Conservation (phyloP, 2,329 filamentous ascomycete genomes). For the Alternaria sp. region DNA sequence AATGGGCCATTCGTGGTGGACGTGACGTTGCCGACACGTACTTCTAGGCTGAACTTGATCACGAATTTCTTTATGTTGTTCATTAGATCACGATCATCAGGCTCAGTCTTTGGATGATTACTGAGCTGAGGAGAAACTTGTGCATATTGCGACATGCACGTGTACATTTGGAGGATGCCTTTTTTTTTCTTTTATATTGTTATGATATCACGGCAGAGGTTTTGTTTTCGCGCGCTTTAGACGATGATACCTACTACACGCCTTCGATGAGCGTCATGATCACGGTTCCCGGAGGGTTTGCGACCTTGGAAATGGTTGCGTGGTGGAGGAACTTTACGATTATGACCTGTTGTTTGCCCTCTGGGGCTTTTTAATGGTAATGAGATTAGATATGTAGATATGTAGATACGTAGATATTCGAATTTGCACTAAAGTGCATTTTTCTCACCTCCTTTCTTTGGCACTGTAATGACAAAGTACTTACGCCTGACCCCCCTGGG, state of each 20-base stretch:
- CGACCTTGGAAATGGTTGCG: background rate
- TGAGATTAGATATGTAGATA: constrained; percentile 1
- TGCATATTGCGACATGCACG: background rate
- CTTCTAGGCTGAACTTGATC: constrained; percentile 29
- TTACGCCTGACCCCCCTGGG: too few relatives aligned
- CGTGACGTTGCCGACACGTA: constrained; percentile 47
- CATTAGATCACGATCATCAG: constrained; percentile 2
- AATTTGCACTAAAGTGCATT: background rate
- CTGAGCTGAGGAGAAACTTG: background rate
- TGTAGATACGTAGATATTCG: background rate
- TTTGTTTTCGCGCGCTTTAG: constrained; percentile 13
- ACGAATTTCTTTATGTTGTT: background rate
- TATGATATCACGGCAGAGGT: constrained; percentile 18
- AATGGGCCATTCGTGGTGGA: constrained; percentile 49
- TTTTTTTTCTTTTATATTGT: background rate
- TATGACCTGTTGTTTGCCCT: constrained; percentile 18
- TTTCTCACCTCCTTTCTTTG: background rate
- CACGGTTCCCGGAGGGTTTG: constrained; percentile 15
- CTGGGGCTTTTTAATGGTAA: constrained; percentile 11
- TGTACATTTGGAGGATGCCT: background rate
- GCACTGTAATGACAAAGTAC: too few relatives aligned
- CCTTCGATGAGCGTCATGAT: constrained; percentile 44
- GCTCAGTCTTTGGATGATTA: background rate
- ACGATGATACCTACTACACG: constrained; percentile 13
- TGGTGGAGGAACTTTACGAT: constrained; percentile 14